Evolutionary conservation across 1,284 basidiomycete genomes (phyloP).

Genomic region (Irpex sp.): DNA sequence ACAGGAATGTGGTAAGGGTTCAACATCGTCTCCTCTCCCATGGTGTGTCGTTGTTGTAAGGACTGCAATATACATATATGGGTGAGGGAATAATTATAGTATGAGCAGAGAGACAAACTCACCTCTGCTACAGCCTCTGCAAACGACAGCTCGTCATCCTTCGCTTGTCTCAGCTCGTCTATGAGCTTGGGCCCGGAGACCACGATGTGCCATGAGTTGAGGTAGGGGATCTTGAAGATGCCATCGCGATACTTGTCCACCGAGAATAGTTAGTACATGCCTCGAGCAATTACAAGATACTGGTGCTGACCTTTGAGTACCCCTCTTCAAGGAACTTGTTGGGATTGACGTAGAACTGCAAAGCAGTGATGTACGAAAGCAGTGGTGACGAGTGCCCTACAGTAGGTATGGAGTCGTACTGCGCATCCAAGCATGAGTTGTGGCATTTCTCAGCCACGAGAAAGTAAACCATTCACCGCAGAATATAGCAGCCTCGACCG

Average conservation of each 20-base stretch:
- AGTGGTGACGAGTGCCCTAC: conserved; percentile 12
- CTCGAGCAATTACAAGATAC: neutral
- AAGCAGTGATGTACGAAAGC: conserved; percentile 19
- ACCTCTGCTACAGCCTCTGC: conserved; percentile 35
- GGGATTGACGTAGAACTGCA: conserved; percentile 13
- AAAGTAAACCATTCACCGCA: neutral
- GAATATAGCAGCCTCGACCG: neutral
- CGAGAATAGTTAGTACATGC: too few species aligned
- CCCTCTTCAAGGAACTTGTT: conserved; percentile 20
- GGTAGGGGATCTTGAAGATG: conserved; percentile 41
- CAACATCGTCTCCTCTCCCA: conserved; percentile 30
- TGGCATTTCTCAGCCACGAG: neutral
- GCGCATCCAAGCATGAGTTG: neutral
- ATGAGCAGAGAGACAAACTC: conserved; percentile 1
- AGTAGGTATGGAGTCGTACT: conserved; percentile 6
- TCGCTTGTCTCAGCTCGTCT: conserved; percentile 42
- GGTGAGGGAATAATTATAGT: neutral
- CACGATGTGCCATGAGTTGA: conserved; percentile 39
- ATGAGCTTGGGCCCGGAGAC: conserved; percentile 38
- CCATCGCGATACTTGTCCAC: conserved; percentile 26
- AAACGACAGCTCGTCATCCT: conserved; percentile 42
- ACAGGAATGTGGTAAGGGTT: conserved; percentile 36
- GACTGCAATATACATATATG: neutral
- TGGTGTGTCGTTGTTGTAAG: conserved; percentile 25
- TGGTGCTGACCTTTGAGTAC: conserved; percentile 20